Evolutionary conservation across 805 yeast species (phyloP), one percentile per base, ranked within the genome.

Genomic region (Allodekkera sacchari): DNA sequence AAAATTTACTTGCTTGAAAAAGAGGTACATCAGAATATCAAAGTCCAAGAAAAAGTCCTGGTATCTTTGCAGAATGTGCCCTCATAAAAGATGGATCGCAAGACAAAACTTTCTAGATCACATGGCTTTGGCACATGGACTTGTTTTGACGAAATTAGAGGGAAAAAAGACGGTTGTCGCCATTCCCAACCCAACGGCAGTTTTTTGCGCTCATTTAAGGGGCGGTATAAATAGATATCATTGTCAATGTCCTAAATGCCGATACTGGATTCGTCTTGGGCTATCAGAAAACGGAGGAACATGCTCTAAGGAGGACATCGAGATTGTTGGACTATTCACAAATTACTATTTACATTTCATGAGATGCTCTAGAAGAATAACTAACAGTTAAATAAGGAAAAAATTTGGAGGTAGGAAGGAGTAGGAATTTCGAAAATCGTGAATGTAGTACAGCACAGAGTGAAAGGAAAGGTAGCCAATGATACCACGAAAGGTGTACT

Each of bases 51-150:
- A 18, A 6, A 17, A 27, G 5, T 20, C 30, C 3, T 33, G 35
- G 6, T 35, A 30, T 8, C 26, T 44, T 7, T 49, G 53, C 27
- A 25, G 51, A 18, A 30, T 48, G 38, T 49, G 53, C 17, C 37
- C 41, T 3, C 42, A 40, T 25, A 34, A 36, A 18, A 32, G 34
- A 25, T 49, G 53, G 53, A 33, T 49, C 14, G 31, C 33, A 4
- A 9, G 18, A 5, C 11, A 19, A 1, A 16, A 20, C n/a, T 42
- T 40, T 12, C 10, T 18, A 3, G 35, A 43, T 14, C 55, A 50
- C 30, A 34, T 50, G 39, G 26, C 39, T 5, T n/a, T 39, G 15
- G 47, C 52, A 1, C 55, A 50, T 29, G 55, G 55, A 4, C 33
- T 50, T 5, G 30, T 48, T 3, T 31, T 7, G 26, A 30, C 2